Base-by-base conservation (phyloP, 2,329 filamentous ascomycete genomes). In the Amauroascus niger region DNA sequence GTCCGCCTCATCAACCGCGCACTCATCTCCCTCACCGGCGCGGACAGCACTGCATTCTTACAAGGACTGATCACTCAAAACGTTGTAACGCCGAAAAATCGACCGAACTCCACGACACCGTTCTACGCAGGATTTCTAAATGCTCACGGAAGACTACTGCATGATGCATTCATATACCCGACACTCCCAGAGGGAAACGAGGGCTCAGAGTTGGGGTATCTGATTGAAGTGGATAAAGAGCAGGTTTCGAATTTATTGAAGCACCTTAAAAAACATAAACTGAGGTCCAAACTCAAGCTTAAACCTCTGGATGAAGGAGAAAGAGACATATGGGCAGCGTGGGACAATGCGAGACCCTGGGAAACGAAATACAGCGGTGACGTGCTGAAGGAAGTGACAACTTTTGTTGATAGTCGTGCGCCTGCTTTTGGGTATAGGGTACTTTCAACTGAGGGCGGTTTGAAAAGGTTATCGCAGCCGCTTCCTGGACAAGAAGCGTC, bases 141-240 rank as follows among this genome's bases (percentile, higher is more conserved):
- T 60, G 88, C 91, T 6, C 81, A 82, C 56, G 93, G 93, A 40
- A 81, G 90, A 54, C 79, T 98, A 8, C 74, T 96, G 41, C 81
- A 91, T 72, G 93, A 98, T 71, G 86, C 89, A 50, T 95, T 97
- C 69, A 76, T 98, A 46, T 96, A 95, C 74, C 84, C 83, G 0
- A 60, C 68, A 72, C 18, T 61, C 57, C 56, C 56, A 45, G 60
- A 60, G 50, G 57, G 11, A 45, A 24, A 47, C 55, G 4, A 47
- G 50, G 9, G 58, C 30, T 62, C 57, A 43, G 70, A 63, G 53
- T 64, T 64, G 3, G 71, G 76, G 28, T 91, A 86, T 75, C 70
- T 95, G 55, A 77, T 98, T 56, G 93, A 98, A 65, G 86, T 90
- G 11, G 90, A 95, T 69, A 80, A 80, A 4, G 72, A 71, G 3